Evolutionary conservation across 1,139 yeast genomes (phyloP), one percentile per base, ranked within the genome.

Genomic region (Geotrichum histeridarum): DNA sequence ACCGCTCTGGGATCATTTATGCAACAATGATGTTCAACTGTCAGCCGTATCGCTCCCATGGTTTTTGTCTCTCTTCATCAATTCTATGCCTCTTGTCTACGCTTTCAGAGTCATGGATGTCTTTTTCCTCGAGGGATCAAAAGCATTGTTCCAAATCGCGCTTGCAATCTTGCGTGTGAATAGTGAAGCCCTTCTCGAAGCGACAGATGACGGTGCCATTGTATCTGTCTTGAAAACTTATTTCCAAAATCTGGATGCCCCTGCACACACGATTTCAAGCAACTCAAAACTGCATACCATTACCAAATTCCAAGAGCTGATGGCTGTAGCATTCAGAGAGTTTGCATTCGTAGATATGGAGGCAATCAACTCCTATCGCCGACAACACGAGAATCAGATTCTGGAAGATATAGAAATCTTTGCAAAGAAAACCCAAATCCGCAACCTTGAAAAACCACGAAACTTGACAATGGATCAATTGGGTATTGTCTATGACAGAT

Each of bases 11-110:
- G 87, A 81, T 4, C 97, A 93, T 69, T 82, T 94, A 52, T 75
- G 76, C 8, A 78, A 78, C 55, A 72, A 84, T 60, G 98, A 94
- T 65, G 91, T 94, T 50, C 99, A 94, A 64, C 75, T 94, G n/a
- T 87, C 96, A 0, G 95, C 93, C 15, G 94, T 93, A 1, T 88
- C 97, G 0, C 74, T 94, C 47, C 98, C 99, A 1, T 94, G 99
- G 99, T 94, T 94, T 65, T 74, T 94, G 55, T 89, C 97, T 0
- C 73, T 94, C 47, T 94, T 87, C 68, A 79, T 93, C 61, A 90
- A 88, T 60, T 85, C 96, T 0, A 89, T 94, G 95, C 99, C 99
- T 0, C 74, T 94, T 61, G 91, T 89, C 4, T 91, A 82, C 73
- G 97, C 99, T 2, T 89, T 90, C 64, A 76, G 99, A 67, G 86